These are phyloP conservation scores for Filobasidium floriforme DNA, from an alignment of 768 basidiomycete species.

Conservation along the genomic window DNA sequence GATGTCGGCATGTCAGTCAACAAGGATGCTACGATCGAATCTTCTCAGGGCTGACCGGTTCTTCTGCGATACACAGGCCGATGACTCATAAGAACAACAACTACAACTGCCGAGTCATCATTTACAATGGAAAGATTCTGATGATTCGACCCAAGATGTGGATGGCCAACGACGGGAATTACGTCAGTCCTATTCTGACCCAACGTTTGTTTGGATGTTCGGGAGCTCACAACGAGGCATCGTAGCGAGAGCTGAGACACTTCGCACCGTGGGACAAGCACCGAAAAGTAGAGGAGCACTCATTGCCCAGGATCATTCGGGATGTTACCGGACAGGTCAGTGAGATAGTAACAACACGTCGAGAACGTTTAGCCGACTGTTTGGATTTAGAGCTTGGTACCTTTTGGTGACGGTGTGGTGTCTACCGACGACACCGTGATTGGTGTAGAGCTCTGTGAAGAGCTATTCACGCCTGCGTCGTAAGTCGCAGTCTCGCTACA, in stretches of 20 bases:
- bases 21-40: not conserved
- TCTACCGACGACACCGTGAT: constrained; percentile 93
- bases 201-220: too few relatives aligned
- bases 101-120: constrained; percentile 90
- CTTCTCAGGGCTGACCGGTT: not conserved
- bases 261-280: constrained; percentile 95
- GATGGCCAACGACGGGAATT: constrained; percentile 98
- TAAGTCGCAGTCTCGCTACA: constrained; percentile 40
- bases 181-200: constrained; percentile 51
- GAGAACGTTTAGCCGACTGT: too few relatives aligned
- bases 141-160: constrained; percentile 99
- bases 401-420: constrained; percentile 90
- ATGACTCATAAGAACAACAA: constrained; percentile 95
- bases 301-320: constrained; percentile 79
- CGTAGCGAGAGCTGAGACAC: constrained; percentile 48
- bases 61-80: constrained; percentile 56
- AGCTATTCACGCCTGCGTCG: constrained; percentile 94
- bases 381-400: constrained; percentile 90
- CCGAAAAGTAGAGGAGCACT: constrained; percentile 81
- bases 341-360: too few relatives aligned
- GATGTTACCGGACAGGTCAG: constrained; percentile 78
- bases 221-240: too few relatives aligned
- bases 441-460: constrained; percentile 94
- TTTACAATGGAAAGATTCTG: constrained; percentile 75
- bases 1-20: constrained; percentile 84